phyloP scores from a whole-genome alignment of 2,329 filamentous ascomycete genomes.

The Verticillium alfalfae region DNA sequence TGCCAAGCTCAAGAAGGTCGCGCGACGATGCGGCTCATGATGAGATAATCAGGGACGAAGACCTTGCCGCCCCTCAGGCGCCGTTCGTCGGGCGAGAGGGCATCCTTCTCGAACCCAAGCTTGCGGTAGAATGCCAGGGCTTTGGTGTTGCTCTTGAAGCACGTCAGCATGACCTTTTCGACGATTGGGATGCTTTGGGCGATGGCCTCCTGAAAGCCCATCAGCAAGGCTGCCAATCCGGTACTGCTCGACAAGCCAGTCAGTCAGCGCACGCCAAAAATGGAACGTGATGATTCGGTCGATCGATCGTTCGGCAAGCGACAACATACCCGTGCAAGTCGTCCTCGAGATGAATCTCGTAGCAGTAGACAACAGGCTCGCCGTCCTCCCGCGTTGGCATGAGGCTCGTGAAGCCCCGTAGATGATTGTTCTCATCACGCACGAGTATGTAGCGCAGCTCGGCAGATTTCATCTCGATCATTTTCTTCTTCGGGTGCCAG shows the following conservation, averaged over 20 bases:
- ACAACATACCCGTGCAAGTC: conserved; percentile 45
- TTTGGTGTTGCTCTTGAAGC: conserved; percentile 56
- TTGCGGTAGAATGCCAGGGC: conserved; percentile 57
- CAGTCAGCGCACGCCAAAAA: neutral
- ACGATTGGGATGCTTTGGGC: conserved; percentile 49
- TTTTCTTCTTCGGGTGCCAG: conserved; percentile 60
- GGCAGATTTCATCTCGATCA: conserved; percentile 60
- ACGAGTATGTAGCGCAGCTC: conserved; percentile 67
- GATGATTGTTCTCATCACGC: conserved; percentile 20
- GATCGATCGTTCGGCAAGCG: neutral
- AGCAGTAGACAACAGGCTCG: conserved; percentile 67
- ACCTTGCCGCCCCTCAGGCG: conserved; percentile 48
- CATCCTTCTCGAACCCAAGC: conserved; percentile 52
- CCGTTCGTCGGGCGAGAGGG: conserved; percentile 47
- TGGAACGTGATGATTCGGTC: neutral
- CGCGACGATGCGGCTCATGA: conserved; percentile 44
- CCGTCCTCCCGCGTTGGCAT: conserved; percentile 67
- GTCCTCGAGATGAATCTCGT: conserved; percentile 66
- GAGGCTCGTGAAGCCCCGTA: conserved; percentile 58
- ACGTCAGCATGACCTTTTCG: conserved; percentile 68
- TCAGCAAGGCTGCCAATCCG: conserved; percentile 57
- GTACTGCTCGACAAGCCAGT: conserved; percentile 33
- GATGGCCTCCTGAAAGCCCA: conserved; percentile 48
- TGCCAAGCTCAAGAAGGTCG: neutral
- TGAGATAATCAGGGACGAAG: conserved; percentile 52